Conservation (phyloP, 1,284 basidiomycete species). For the Ganoderma resinaceum region DNA sequence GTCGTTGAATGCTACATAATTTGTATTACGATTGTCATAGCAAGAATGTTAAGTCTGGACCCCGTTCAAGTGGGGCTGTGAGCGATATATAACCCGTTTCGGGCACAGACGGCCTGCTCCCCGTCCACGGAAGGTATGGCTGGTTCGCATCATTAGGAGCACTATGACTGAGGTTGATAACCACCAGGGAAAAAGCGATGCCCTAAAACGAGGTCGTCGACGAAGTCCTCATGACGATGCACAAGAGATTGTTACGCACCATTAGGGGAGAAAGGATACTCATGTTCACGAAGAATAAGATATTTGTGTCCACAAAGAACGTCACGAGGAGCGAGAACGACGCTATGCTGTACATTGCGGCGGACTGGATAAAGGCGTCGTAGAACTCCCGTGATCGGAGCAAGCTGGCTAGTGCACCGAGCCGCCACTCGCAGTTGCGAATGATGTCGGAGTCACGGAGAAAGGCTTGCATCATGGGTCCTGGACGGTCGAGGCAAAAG, state of each 20-base stretch:
- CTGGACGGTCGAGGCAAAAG: not conserved
- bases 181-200: not conserved
- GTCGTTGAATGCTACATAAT: not conserved
- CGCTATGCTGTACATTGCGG: not conserved
- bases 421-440: not conserved
- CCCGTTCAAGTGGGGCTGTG: not conserved
- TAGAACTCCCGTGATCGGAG: not conserved
- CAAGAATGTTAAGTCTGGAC: not conserved
- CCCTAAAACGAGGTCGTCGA: not conserved
- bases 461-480: not conserved
- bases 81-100: not conserved
- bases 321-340: constrained; percentile 4
- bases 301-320: not conserved
- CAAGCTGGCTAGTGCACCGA: not conserved
- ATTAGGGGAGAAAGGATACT: not conserved
- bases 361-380: not conserved
- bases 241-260: not conserved
- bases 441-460: not conserved
- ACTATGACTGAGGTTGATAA: not conserved
- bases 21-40: not conserved
- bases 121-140: not conserved
- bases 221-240: not conserved
- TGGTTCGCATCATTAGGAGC: not conserved
- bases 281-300: not conserved
- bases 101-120: not conserved